These are phyloP conservation scores for Yamadazyma buinensis DNA, from an alignment of 1,139 yeast genomes.

Conservation along the genomic window DNA sequence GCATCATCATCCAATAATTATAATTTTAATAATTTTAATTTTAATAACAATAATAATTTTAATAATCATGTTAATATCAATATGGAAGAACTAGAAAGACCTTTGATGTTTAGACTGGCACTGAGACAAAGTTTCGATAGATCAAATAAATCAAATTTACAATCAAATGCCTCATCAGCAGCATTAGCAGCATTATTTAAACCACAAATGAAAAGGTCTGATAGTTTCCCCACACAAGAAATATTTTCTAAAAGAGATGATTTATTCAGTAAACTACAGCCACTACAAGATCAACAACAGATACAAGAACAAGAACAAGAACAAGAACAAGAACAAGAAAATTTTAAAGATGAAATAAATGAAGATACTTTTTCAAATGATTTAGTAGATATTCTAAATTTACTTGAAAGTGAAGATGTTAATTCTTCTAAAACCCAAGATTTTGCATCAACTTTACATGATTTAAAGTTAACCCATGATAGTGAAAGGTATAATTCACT, in stretches of 20 bases:
- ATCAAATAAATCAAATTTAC: conserved; percentile 14
- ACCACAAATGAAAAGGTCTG: conserved; percentile 34
- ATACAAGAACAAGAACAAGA: too few relatives aligned
- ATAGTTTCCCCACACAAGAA: conserved; percentile 32
- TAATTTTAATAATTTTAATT: not conserved
- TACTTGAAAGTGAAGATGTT: conserved; percentile 37
- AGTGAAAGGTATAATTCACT: conserved; percentile 34
- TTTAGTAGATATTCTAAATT: conserved; percentile 40
- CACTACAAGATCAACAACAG: conserved; percentile 3
- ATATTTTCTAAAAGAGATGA: conserved; percentile 12
- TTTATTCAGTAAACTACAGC: too few relatives aligned
- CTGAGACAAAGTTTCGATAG: not conserved
- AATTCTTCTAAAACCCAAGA: conserved; percentile 30
- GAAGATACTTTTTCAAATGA: conserved; percentile 22
- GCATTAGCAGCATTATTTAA: conserved; percentile 58
- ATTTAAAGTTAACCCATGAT: conserved; percentile 43
- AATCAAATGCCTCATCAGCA: conserved; percentile 58
- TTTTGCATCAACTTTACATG: conserved; percentile 53
- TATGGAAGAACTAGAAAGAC: not conserved
- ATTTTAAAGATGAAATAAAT: conserved; percentile 1
- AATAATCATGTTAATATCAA: not conserved
- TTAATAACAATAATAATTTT: not conserved
- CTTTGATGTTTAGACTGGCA: not conserved
- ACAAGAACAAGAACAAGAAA: too few relatives aligned
- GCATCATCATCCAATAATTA: not conserved